Percentiles rank a stretch among this genome's conserved stretches.
Conservation (phyloP, 2,329 filamentous ascomycete genomes). For the Fusarium euwallaceae region DNA sequence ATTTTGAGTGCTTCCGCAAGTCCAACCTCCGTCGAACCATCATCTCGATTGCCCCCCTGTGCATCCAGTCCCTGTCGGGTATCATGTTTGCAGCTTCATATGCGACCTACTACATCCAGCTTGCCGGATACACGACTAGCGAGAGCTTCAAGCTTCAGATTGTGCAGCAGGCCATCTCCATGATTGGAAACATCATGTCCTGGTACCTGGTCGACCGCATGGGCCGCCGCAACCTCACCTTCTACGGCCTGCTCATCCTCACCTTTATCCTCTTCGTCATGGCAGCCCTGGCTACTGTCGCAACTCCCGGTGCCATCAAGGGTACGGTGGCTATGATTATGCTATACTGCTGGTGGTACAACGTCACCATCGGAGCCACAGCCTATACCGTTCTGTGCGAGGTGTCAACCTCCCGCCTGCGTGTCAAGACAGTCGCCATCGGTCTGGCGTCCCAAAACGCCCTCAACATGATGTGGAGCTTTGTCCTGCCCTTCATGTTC, state of each 20-base stretch:
- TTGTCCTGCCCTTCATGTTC: constrained; percentile 21
- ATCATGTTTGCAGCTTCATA: constrained; percentile 54
- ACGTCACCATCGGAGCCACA: constrained; percentile 35
- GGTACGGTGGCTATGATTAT: constrained; percentile 53
- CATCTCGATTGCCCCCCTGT: constrained; percentile 53
- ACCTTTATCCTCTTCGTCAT: constrained; percentile 54
- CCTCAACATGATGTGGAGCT: constrained; percentile 15
- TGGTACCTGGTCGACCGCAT: constrained; percentile 55
- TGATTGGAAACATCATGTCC: constrained; percentile 57
- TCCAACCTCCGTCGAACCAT: constrained; percentile 56
- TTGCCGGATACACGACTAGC: constrained; percentile 55
- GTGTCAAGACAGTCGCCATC: constrained; percentile 23
- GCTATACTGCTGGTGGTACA: constrained; percentile 55
- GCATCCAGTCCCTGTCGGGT: constrained; percentile 52
- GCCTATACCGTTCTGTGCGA: constrained; percentile 22
- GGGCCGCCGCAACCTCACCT: constrained; percentile 53
- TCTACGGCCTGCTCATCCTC: constrained; percentile 51
- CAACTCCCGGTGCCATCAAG: constrained; percentile 34
- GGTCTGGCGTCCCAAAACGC: neutral
- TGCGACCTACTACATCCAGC: constrained; percentile 58
- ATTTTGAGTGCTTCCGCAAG: constrained; percentile 56
- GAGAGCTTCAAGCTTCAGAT: constrained; percentile 56
- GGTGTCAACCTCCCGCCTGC: constrained; percentile 11
- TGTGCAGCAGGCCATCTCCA: constrained; percentile 54
- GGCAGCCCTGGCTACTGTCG: constrained; percentile 51